Percentiles rank a stretch among this genome's conserved stretches.
Conservation (phyloP, 2,329 filamentous ascomycete species). For the Cordyceps farinosa region DNA sequence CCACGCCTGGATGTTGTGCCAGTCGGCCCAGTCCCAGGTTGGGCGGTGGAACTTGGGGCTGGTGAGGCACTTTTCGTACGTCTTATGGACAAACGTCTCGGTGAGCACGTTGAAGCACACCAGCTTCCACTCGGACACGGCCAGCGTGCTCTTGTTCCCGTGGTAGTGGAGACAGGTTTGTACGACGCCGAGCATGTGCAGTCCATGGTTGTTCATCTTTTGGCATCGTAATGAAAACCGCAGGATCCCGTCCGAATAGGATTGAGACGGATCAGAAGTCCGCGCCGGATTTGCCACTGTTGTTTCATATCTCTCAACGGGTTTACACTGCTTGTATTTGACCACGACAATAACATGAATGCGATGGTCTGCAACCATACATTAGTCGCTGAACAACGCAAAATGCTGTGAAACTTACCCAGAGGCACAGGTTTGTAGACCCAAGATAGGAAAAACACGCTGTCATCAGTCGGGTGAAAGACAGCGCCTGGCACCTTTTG, state of each 20-base stretch:
- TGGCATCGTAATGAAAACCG: conserved; percentile 17
- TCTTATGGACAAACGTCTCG: conserved; percentile 1
- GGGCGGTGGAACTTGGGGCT: conserved; percentile 14
- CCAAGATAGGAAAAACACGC: conserved; percentile 5
- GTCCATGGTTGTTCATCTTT: conserved; percentile 14
- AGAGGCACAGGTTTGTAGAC: neutral
- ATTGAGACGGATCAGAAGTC: neutral
- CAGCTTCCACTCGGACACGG: conserved; percentile 4
- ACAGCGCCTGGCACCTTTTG: conserved; percentile 8
- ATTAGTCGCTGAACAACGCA: neutral
- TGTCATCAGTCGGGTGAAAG: conserved; percentile 5
- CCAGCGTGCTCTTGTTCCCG: conserved; percentile 1
- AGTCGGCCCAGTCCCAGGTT: conserved; percentile 18
- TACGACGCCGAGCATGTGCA: conserved; percentile 13
- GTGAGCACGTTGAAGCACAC: conserved; percentile 18
- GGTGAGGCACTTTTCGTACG: conserved; percentile 12
- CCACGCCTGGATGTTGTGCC: conserved; percentile 16
- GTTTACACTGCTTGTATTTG: conserved; percentile 8
- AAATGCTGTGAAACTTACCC: neutral
- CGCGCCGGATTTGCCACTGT: conserved; percentile 7
- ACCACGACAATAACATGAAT: conserved; percentile 13
- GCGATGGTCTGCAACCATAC: neutral
- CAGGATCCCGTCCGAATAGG: conserved; percentile 8
- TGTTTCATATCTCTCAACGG: conserved; percentile 10
- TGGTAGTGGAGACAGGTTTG: conserved; percentile 11